Conservation (phyloP, 768 basidiomycete species). For the Leccinum sublutescens region DNA sequence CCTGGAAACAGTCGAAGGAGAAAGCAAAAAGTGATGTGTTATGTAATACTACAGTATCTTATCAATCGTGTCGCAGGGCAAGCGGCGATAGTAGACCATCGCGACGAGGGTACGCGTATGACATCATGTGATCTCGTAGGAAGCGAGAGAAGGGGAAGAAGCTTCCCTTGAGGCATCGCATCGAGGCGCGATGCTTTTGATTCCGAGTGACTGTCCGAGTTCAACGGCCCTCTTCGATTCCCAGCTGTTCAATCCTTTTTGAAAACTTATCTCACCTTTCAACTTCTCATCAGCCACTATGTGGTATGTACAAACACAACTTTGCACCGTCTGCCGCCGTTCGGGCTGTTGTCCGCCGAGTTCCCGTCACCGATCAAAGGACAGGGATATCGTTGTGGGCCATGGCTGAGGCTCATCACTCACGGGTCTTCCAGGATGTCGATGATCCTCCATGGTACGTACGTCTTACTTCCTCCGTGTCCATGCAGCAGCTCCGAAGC, state of each 20-base stretch:
- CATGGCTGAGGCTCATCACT: background rate
- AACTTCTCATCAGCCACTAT: background rate
- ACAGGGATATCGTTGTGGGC: background rate
- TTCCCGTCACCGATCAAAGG: background rate
- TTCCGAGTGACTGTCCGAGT: background rate
- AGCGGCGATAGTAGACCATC: background rate
- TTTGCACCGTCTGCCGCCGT: background rate
- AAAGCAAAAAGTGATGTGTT: background rate
- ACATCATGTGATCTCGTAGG: background rate
- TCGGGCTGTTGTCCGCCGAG: background rate
- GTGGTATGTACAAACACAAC: background rate
- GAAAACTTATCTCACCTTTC: background rate
- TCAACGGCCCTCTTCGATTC: background rate
- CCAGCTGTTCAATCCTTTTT: background rate
- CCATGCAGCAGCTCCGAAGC: background rate
- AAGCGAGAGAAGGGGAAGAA: background rate
- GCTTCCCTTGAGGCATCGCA: background rate
- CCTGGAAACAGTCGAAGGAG: background rate
- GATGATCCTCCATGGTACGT: background rate
- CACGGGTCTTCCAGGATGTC: background rate
- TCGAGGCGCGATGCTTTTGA: background rate
- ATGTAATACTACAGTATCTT: background rate
- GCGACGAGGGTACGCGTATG: background rate
- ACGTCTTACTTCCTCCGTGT: background rate
- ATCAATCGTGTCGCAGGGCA: background rate